Conservation (phyloP, 2,329 filamentous ascomycete species). For the Trichophyton mentagrophytes region DNA sequence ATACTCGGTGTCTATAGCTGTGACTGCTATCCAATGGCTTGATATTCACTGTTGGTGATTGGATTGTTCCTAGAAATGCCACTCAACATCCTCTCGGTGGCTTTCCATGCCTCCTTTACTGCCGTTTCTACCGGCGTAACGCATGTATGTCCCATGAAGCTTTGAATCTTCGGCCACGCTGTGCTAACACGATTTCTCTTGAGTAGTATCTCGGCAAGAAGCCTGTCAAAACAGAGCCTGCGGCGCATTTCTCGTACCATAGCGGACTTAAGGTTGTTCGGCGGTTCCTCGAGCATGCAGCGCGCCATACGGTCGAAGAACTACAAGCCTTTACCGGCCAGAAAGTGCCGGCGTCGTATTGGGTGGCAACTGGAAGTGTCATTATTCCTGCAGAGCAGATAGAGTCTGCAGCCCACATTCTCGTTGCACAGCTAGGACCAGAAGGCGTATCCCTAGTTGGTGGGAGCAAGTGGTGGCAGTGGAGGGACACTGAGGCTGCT, state of each 20-base stretch:
- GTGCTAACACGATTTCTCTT: slow-evolving; percentile 3
- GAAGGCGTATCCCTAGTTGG: slow-evolving; percentile 65
- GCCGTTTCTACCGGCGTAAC: slow-evolving; percentile 75
- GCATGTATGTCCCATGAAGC: slow-evolving; percentile 37
- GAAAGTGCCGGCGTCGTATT: slow-evolving; percentile 79
- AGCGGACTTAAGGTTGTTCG: slow-evolving; percentile 81
- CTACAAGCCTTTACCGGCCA: slow-evolving; percentile 82
- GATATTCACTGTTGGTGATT: background rate
- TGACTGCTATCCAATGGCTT: background rate
- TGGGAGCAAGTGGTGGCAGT: slow-evolving; percentile 80
- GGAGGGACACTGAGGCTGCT: slow-evolving; percentile 52
- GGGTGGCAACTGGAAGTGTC: slow-evolving; percentile 66
- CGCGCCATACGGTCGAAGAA: slow-evolving; percentile 84
- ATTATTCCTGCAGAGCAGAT: slow-evolving; percentile 54
- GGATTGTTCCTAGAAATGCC: slow-evolving; percentile 35
- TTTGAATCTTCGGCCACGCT: slow-evolving; percentile 7
- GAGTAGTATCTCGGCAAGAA: slow-evolving; percentile 69
- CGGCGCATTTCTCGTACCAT: slow-evolving; percentile 84
- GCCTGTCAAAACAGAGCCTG: slow-evolving; percentile 63
- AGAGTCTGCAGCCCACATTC: slow-evolving; percentile 49
- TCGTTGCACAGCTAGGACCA: slow-evolving; percentile 63
- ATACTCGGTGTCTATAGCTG: too few relatives aligned
- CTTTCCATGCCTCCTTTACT: slow-evolving; percentile 72
- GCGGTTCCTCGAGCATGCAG: slow-evolving; percentile 70
- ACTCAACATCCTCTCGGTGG: slow-evolving; percentile 69